Evolutionary conservation across 1,284 basidiomycete species (phyloP).

Genomic region (Agaricales sp.): DNA sequence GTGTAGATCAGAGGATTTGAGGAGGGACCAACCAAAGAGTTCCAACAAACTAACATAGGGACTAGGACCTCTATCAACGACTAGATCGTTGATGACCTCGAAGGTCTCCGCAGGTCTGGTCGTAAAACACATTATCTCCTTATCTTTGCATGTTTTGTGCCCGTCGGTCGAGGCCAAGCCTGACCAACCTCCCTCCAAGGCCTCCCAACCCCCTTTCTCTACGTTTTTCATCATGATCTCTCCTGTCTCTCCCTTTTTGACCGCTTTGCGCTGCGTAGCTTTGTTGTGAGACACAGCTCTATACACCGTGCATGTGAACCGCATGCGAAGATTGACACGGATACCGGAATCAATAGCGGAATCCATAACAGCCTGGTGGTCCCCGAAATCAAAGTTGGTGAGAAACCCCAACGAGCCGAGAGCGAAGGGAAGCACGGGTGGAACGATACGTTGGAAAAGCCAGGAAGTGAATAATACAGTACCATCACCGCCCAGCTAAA

Average conservation of each 20-base stretch:
- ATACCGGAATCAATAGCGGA: slow-evolving; percentile 88
- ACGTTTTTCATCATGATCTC: slow-evolving; percentile 92
- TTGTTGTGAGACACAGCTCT: slow-evolving; percentile 72
- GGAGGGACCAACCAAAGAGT: slow-evolving; percentile 71
- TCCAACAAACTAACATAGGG: slow-evolving; percentile 96
- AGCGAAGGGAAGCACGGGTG: slow-evolving; percentile 94
- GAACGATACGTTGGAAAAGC: slow-evolving; percentile 97
- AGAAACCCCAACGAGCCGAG: slow-evolving; percentile 98
- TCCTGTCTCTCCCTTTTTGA: slow-evolving; percentile 85
- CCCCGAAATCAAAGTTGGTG: slow-evolving; percentile 94
- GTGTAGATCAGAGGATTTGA: not conserved
- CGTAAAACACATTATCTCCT: slow-evolving; percentile 96
- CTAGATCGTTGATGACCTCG: slow-evolving; percentile 96
- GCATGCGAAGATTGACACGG: slow-evolving; percentile 96
- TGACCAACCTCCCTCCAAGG: slow-evolving; percentile 69
- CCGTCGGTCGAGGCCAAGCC: slow-evolving; percentile 27
- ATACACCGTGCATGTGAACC: slow-evolving; percentile 98
- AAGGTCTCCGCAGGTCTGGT: slow-evolving; percentile 95
- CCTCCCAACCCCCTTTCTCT: slow-evolving; percentile 88
- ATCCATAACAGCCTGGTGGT: slow-evolving; percentile 85
- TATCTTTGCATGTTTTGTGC: slow-evolving; percentile 61
- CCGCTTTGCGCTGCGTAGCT: slow-evolving; percentile 65
- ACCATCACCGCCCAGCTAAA: slow-evolving; percentile 90
- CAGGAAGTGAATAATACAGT: slow-evolving; percentile 99
- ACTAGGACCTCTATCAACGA: slow-evolving; percentile 96